These are phyloP conservation scores for Peniophora sp. DNA, from an alignment of 1,284 basidiomycete species.

Conservation along the genomic window DNA sequence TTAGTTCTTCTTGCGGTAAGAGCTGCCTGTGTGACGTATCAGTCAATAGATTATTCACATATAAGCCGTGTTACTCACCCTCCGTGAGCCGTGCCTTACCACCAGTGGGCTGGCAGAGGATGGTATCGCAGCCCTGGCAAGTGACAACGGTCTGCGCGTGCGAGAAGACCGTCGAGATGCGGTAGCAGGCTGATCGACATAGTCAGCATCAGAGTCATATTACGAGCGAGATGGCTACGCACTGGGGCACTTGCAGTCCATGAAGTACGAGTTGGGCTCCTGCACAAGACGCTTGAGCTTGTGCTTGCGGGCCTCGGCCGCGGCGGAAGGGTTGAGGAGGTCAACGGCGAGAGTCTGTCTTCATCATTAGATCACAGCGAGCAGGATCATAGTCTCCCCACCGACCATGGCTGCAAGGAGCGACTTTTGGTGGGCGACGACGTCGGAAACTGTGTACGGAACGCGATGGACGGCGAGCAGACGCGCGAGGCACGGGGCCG, in stretches of 20 bases:
- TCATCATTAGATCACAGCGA: background rate
- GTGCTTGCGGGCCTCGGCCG: slow-evolving; percentile 85
- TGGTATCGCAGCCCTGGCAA: slow-evolving; percentile 90
- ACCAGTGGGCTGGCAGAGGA: slow-evolving; percentile 97
- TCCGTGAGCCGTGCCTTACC: slow-evolving; percentile 98
- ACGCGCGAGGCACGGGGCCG: too few species aligned
- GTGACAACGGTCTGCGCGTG: slow-evolving; percentile 91
- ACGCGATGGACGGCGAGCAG: too few species aligned
- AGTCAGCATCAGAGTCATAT: slow-evolving; percentile 18
- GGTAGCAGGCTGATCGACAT: slow-evolving; percentile 70
- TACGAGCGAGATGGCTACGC: slow-evolving; percentile 19
- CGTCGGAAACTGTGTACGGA: slow-evolving; percentile 1
- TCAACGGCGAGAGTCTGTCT: slow-evolving; percentile 95
- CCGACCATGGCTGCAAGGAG: slow-evolving; percentile 4
- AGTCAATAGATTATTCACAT: background rate
- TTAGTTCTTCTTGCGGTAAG: slow-evolving; percentile 84
- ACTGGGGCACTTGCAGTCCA: slow-evolving; percentile 99
- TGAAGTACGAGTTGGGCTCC: slow-evolving; percentile 97
- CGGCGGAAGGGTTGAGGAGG: slow-evolving; percentile 92
- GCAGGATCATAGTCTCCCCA: background rate
- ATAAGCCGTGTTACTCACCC: slow-evolving; percentile 52
- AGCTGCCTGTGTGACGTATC: slow-evolving; percentile 51
- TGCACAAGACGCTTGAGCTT: slow-evolving; percentile 99
- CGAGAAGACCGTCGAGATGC: slow-evolving; percentile 93
- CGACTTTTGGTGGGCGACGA: slow-evolving; percentile 3